Conservation (phyloP, 2,329 filamentous ascomycete genomes). For the Hymenotorrendiella dingleyae region DNA sequence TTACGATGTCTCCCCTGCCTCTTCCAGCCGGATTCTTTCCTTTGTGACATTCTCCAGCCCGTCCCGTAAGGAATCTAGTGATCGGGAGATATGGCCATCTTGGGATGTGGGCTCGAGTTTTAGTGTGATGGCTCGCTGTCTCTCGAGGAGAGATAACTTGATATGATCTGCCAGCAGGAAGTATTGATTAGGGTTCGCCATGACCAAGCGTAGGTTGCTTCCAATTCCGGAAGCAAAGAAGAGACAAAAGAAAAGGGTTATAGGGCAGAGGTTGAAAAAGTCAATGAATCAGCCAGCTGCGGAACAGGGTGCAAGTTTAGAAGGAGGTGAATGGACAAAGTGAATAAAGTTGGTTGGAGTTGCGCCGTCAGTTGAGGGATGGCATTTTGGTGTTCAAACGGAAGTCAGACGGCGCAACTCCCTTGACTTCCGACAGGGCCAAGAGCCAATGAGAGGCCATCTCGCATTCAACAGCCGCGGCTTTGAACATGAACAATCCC, state of each 20-base stretch:
- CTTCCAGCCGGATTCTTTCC: constrained; percentile 58
- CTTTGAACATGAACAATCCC: no score
- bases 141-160: constrained; percentile 89
- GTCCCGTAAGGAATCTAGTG: constrained; percentile 77
- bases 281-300: no score
- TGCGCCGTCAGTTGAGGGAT: no score
- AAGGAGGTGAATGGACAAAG: no score
- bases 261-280: no score
- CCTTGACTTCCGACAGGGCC: background rate
- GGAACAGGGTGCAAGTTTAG: no score
- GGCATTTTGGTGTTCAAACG: no score
- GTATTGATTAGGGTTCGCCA: constrained; percentile 66
- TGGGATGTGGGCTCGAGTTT: constrained; percentile 67
- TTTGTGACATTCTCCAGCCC: constrained; percentile 66
- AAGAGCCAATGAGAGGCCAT: background rate
- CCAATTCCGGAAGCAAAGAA: background rate
- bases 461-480: no score
- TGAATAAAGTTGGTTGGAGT: background rate
- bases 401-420: background rate
- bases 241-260: background rate
- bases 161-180: constrained; percentile 94
- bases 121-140: constrained; percentile 76
- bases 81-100: constrained; percentile 83
- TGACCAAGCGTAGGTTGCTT: constrained; percentile 23
- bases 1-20: constrained; percentile 58